Percentiles rank a stretch among this genome's conserved stretches.
phyloP scores from a whole-genome alignment of 176 grass and related monocot species.

The Carex kokanica region DNA sequence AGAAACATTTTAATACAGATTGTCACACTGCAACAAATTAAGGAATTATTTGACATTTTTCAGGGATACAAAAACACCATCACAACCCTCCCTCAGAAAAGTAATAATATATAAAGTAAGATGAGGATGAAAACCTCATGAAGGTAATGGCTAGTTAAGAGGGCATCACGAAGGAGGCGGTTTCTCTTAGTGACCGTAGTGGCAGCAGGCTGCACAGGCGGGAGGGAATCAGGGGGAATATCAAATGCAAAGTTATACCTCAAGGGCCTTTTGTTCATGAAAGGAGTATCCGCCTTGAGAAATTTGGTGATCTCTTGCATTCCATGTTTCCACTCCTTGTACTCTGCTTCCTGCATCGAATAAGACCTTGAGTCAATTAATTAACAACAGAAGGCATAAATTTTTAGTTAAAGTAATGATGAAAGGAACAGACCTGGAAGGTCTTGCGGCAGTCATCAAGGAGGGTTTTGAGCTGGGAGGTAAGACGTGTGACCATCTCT shows the following conservation, averaged over 20 bases:
- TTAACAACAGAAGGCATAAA: background rate
- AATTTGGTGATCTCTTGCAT: conserved; percentile 69
- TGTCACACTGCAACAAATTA: background rate
- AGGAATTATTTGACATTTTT: background rate
- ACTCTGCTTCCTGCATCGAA: conserved; percentile 61
- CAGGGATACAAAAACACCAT: background rate
- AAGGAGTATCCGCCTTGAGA: conserved; percentile 66
- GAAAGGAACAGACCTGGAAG: conserved; percentile 41
- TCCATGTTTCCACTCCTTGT: conserved; percentile 84
- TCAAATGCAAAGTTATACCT: conserved; percentile 90
- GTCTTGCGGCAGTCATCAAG: conserved; percentile 68
- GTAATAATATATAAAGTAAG: background rate
- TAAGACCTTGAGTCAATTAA: background rate
- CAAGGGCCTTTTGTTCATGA: conserved; percentile 83
- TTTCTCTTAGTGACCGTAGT: conserved; percentile 49
- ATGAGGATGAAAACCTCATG: conserved; percentile 53
- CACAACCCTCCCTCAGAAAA: background rate
- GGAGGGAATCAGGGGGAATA: conserved; percentile 55
- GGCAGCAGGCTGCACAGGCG: background rate
- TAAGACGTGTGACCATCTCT: conserved; percentile 44
- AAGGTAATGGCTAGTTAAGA: conserved; percentile 66
- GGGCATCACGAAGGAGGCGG: conserved; percentile 51
- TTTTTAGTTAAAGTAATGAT: conserved; percentile 4
- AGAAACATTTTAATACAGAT: background rate
- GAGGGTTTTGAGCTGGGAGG: conserved; percentile 41